phyloP scores from a whole-genome alignment of 2,329 filamentous ascomycete genomes.

The Graphilbum ipis-grandicollis region DNA sequence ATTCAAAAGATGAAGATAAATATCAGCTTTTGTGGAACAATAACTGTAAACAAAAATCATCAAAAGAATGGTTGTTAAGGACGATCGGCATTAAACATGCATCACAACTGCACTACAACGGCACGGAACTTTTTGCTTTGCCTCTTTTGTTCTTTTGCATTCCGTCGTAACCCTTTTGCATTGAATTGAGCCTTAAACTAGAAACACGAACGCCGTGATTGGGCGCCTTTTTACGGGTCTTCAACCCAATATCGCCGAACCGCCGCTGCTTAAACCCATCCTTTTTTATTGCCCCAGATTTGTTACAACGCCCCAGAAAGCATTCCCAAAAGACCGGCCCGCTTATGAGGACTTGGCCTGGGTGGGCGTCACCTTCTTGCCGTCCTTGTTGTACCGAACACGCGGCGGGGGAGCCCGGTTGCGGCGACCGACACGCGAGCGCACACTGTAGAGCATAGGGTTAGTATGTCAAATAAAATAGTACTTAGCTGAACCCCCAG shows the following conservation, averaged over 20 bases:
- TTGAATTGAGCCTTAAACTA: background rate
- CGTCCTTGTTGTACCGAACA: constrained; percentile 99
- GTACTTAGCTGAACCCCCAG: background rate
- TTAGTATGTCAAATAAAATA: constrained; percentile 18
- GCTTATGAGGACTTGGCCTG: constrained; percentile 43
- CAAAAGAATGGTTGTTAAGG: no score
- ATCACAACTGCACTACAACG: no score
- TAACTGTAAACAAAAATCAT: no score
- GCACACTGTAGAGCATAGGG: constrained; percentile 50
- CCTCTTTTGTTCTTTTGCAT: no score
- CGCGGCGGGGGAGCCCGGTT: constrained; percentile 97
- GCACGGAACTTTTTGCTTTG: no score
- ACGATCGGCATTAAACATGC: no score
- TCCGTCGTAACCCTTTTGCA: background rate
- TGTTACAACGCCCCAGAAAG: background rate
- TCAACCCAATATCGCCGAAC: background rate
- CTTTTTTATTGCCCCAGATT: background rate
- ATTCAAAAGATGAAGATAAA: no score
- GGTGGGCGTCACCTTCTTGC: constrained; percentile 96
- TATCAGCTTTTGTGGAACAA: no score
- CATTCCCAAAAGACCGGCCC: background rate
- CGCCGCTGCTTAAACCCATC: background rate
- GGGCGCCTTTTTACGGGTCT: background rate
- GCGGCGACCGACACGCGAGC: constrained; percentile 88
- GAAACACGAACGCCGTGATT: background rate